phyloP scores from a whole-genome alignment of 2,329 filamentous ascomycete genomes.

The Alternaria sp. region DNA sequence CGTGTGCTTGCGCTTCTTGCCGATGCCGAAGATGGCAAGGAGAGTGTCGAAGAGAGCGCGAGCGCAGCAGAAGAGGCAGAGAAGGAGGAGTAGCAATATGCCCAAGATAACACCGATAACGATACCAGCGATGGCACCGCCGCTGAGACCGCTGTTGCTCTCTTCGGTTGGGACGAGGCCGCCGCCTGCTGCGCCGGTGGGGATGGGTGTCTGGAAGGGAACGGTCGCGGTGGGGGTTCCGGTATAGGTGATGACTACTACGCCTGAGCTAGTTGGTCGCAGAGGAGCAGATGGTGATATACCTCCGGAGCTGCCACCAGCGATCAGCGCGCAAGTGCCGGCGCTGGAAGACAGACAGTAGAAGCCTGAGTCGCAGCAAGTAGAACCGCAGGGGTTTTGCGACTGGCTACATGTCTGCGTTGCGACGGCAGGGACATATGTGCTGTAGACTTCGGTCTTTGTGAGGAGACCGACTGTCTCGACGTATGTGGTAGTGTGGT shows the following conservation, averaged over 20 bases:
- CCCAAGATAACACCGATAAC: conserved; percentile 77
- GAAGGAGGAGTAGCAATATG: conserved; percentile 69
- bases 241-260: conserved; percentile 59
- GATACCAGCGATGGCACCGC: conserved; percentile 80
- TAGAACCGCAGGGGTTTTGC: conserved; percentile 69
- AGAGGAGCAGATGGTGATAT: conserved; percentile 60
- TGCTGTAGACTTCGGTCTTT: conserved; percentile 63
- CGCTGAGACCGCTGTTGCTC: conserved; percentile 61
- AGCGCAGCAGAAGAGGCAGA: conserved; percentile 76
- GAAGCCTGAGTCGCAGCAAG: conserved; percentile 75
- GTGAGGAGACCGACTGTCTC: conserved; percentile 62
- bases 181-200: conserved; percentile 59
- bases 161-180: conserved; percentile 41
- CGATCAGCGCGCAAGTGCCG: conserved; percentile 64
- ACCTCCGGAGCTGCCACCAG: conserved; percentile 58
- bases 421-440: conserved; percentile 29
- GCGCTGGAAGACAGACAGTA: conserved; percentile 64
- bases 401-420: conserved; percentile 56
- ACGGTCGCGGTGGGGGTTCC: conserved; percentile 56
- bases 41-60: conserved; percentile 64
- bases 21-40: conserved; percentile 68
- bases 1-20: conserved; percentile 56
- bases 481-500: conserved; percentile 65
- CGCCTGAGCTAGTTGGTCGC: conserved; percentile 62
- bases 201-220: conserved; percentile 62